Evolutionary conservation across 805 yeast genomes (phyloP), one percentile per base, ranked within the genome.

Genomic region (Metschnikowia cubensis): DNA sequence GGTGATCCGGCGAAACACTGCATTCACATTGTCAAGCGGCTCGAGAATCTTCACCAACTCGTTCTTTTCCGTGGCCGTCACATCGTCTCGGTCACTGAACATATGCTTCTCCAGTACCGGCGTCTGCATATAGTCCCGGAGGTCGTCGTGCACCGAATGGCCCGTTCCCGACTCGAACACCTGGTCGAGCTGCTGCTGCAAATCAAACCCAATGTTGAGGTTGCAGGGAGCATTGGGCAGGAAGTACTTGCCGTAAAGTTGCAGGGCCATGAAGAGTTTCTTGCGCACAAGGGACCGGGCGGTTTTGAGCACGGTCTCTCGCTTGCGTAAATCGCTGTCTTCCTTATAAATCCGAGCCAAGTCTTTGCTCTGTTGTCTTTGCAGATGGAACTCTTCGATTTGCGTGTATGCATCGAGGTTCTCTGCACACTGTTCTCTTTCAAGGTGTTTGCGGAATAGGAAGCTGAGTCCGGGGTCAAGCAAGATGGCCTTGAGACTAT

Each of bases 381-480:
- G 77, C 53, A 74, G 77, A 11, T 73, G 71, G 52, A 84, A 79
- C 44, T 76, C 76, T 42, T 71, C 71, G 44, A 87, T 75, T 50
- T 82, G 87, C 47, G 77, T 65, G 62, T 81, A 87, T 3, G 85
- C 89, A 54, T 84, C 84, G n/a, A 87, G 63, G 58, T 88, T 89
- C 60, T 89, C 97, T 2, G 77, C 78, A 60, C 96, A 89, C 49
- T 76, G 74, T 46, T 82, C 85, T 31, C 73, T 76, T 45, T 77
- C 81, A 46, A 89, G 63, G 61, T 87, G 89, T n/a, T 71, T 69
- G 53, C 82, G 74, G 65, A 89, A 87, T 8, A 88, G 65, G 48
- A 80, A 81, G 48, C 85, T 73, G 70, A 84, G 69, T 0, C 94
- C 96, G 0, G 96, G 95, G 62, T 89, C 96, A 8, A 68, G 66